Percentiles rank a stretch among this genome's conserved stretches.
Evolutionary conservation across 2,329 filamentous ascomycete genomes (phyloP).

Genomic region (Phialophora expanda): DNA sequence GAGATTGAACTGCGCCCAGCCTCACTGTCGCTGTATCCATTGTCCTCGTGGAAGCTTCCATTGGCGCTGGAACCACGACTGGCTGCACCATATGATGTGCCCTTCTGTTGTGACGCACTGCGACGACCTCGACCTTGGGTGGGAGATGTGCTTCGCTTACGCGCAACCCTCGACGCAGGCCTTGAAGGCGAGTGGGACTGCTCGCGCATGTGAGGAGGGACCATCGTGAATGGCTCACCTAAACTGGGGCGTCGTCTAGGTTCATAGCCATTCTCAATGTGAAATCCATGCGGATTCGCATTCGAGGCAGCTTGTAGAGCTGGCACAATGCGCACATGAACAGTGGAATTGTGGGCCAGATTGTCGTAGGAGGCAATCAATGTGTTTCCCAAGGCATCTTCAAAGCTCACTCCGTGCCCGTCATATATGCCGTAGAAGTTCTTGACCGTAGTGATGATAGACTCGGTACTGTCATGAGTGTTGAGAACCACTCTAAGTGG

Average conservation of each 20-base stretch:
- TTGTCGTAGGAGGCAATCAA: slow-evolving; percentile 97
- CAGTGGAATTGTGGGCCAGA: slow-evolving; percentile 86
- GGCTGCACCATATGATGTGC: slow-evolving; percentile 67
- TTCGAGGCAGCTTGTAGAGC: slow-evolving; percentile 58
- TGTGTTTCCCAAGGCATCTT: slow-evolving; percentile 85
- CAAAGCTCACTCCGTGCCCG: slow-evolving; percentile 87
- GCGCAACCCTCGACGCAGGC: slow-evolving; percentile 71
- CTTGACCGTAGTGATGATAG: slow-evolving; percentile 97
- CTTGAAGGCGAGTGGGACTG: slow-evolving; percentile 68
- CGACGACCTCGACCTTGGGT: slow-evolving; percentile 71
- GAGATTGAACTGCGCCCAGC: slow-evolving; percentile 74
- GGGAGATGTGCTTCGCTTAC: slow-evolving; percentile 79
- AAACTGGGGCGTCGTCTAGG: slow-evolving; percentile 62
- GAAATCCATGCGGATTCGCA: slow-evolving; percentile 53
- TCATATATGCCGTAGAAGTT: slow-evolving; percentile 98
- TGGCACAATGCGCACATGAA: slow-evolving; percentile 84
- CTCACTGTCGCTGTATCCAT: slow-evolving; percentile 86
- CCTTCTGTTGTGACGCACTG: slow-evolving; percentile 78
- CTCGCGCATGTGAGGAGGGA: slow-evolving; percentile 61
- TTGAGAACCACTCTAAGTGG: slow-evolving; percentile 81
- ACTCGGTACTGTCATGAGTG: slow-evolving; percentile 94
- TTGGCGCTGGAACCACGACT: slow-evolving; percentile 67
- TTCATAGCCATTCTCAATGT: slow-evolving; percentile 56
- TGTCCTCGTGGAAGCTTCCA: slow-evolving; percentile 70
- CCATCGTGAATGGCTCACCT: slow-evolving; percentile 69